phyloP scores from a whole-genome alignment of 768 basidiomycete species.

The Candolleomyces eurysporus region DNA sequence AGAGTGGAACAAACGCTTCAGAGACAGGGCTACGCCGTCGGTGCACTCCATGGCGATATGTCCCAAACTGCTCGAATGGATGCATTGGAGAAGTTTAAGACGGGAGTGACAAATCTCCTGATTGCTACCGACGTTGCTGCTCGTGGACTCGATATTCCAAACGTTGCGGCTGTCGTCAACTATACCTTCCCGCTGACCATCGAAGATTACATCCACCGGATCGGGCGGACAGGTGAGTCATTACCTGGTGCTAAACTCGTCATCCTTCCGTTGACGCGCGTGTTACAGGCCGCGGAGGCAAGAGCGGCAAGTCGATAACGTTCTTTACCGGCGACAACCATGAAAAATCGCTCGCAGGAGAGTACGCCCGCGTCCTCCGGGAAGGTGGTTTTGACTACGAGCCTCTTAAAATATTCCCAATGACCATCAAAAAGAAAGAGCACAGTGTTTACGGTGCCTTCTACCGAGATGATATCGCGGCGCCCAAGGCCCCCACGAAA shows the following conservation, averaged over 20 bases:
- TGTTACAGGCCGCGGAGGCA: conserved; percentile 79
- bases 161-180: conserved; percentile 92
- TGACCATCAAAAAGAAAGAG: conserved; percentile 96
- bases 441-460: conserved; percentile 90
- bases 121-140: conserved; percentile 99
- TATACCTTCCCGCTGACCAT: conserved; percentile 98
- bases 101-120: conserved; percentile 73
- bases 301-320: conserved; percentile 87
- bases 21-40: conserved; percentile 73
- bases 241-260: conserved; percentile 1
- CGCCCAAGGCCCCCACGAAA: conserved; percentile 66
- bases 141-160: conserved; percentile 94
- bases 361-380: conserved; percentile 84
- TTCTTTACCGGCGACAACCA: conserved; percentile 94
- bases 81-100: conserved; percentile 83
- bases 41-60: conserved; percentile 89
- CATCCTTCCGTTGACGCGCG: conserved; percentile 2
- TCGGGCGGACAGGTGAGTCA: conserved; percentile 77
- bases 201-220: conserved; percentile 90
- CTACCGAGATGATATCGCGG: conserved; percentile 65
- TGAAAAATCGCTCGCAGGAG: conserved; percentile 86
- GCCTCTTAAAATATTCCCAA: conserved; percentile 82
- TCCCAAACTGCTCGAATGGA: conserved; percentile 81
- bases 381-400: conserved; percentile 84
- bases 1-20: conserved; percentile 81